A percentile compares a stretch with the other conserved stretches of the same genome.
These are phyloP conservation scores for Fusarium nelsonii DNA, from an alignment of 2,329 filamentous ascomycete genomes.

Conservation along the genomic window DNA sequence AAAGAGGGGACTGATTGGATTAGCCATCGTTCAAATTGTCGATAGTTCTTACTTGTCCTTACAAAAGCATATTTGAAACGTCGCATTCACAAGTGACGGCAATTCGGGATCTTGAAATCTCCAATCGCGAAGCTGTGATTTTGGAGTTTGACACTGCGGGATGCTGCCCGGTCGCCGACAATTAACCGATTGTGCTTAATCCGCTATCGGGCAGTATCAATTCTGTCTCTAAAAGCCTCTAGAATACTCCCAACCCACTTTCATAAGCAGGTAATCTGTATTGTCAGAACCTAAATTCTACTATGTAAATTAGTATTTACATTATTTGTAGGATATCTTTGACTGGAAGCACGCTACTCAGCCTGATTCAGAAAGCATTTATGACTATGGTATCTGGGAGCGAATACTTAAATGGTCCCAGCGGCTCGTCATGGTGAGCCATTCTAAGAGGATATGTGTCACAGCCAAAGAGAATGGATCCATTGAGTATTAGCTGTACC, in stretches of 20 bases:
- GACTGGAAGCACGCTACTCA: background rate
- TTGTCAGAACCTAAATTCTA: background rate
- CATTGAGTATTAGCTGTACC: background rate
- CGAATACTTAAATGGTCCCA: background rate
- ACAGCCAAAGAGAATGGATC: background rate
- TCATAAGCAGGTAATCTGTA: background rate
- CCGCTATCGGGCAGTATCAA: background rate
- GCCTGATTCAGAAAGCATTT: background rate
- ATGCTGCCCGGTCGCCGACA: conserved; percentile 25
- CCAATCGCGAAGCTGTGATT: conserved; percentile 42
- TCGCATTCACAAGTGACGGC: conserved; percentile 28
- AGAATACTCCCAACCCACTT: conserved; percentile 1
- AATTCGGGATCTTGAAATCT: conserved; percentile 39
- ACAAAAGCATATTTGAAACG: conserved; percentile 47
- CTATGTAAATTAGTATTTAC: background rate
- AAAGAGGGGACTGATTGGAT: conserved; percentile 36
- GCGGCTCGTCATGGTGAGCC: background rate
- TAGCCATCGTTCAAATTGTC: conserved; percentile 3
- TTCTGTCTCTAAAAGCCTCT: background rate
- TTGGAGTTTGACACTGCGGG: conserved; percentile 42
- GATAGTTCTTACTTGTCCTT: background rate
- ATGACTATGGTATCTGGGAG: background rate
- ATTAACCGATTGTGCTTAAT: conserved; percentile 38
- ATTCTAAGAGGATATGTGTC: background rate
- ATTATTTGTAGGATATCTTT: background rate